A percentile compares a stretch with the other conserved stretches of the same genome.
phyloP scores from a whole-genome alignment of 148 eudicot species.

The Rhododendron henanense region DNA sequence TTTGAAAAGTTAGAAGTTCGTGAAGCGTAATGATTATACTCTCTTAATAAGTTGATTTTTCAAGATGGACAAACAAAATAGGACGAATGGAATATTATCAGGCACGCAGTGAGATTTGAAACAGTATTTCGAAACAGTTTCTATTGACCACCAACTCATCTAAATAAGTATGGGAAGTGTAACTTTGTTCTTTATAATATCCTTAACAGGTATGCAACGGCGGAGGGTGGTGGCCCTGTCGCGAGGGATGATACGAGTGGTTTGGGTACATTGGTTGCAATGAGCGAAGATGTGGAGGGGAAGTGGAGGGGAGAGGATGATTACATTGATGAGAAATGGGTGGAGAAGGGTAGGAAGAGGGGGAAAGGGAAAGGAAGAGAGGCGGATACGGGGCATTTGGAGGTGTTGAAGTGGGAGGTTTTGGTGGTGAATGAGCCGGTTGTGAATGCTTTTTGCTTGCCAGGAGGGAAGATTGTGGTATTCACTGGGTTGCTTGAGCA shows the following conservation, averaged over 20 bases:
- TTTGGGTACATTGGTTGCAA: neutral
- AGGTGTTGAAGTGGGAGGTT: conserved; percentile 85
- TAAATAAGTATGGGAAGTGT: neutral
- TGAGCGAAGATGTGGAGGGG: conserved; percentile 14
- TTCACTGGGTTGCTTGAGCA: conserved; percentile 78
- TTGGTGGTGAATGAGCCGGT: conserved; percentile 73
- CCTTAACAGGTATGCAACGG: neutral
- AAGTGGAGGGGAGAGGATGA: conserved; percentile 66
- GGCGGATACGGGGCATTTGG: conserved; percentile 55
- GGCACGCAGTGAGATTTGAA: neutral
- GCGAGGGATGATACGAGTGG: neutral
- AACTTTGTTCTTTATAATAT: neutral
- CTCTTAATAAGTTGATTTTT: neutral
- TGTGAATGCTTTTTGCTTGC: conserved; percentile 85
- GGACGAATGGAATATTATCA: neutral
- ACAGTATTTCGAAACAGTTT: neutral
- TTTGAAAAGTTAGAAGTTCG: neutral
- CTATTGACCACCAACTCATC: neutral
- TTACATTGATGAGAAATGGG: conserved; percentile 78
- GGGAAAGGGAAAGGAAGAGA: conserved; percentile 32
- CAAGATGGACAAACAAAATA: too few relatives aligned
- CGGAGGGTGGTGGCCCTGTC: neutral
- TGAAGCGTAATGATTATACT: neutral
- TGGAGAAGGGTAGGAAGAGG: conserved; percentile 60
- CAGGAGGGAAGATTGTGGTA: conserved; percentile 95